Base-by-base conservation (phyloP, 1,284 basidiomycete species). In the Phenoliferia sp. region DNA sequence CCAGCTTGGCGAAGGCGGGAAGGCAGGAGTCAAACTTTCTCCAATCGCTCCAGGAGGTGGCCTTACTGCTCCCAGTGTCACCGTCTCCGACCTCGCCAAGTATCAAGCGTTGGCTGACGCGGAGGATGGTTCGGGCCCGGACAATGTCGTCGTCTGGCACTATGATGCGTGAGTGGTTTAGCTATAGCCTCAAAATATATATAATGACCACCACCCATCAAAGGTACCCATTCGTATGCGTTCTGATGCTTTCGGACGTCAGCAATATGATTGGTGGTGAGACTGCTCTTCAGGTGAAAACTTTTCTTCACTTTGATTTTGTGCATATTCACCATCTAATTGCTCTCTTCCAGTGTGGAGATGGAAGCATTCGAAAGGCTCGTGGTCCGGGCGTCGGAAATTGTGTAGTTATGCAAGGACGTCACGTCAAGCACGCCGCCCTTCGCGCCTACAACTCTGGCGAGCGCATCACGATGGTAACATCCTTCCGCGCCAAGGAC, bases 381-480 rank as follows among this genome's bases (percentile, higher is more conserved):
- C 72, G 74, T 10, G 76, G 75, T 3, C 76, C 76, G 0, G 62
- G 65, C 10, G 61, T 75, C n/a, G 76, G 76, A 26, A 70, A 61
- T 54, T 67, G 66, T 16, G 71, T 76, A 29, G 71, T 76, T 33
- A 69, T 77, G 67, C 74, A 75, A 34, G 74, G 76, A 1, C 69
- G 73, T 4, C 71, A 75, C 64, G 69, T 76, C 65, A 62, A 64
- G n/a, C 76, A 77, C 57, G 63, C 70, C 55, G 76, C 76, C 16
- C 69, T 76, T 17, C 68, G 68, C 15, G 69, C 73, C 1, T 68
- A 65, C 57, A 70, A 69, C 34, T 64, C 75, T 19, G 56, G 44
- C 7, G 76, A 77, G 61, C 67, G 75, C 29, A 75, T 76, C 65
- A 76, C 76, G 26, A 70, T 70, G 73, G 76, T 77, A 12, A 76